Evolutionary conservation across 2,329 filamentous ascomycete species (phyloP).

Genomic region (Penicillium occitanis): DNA sequence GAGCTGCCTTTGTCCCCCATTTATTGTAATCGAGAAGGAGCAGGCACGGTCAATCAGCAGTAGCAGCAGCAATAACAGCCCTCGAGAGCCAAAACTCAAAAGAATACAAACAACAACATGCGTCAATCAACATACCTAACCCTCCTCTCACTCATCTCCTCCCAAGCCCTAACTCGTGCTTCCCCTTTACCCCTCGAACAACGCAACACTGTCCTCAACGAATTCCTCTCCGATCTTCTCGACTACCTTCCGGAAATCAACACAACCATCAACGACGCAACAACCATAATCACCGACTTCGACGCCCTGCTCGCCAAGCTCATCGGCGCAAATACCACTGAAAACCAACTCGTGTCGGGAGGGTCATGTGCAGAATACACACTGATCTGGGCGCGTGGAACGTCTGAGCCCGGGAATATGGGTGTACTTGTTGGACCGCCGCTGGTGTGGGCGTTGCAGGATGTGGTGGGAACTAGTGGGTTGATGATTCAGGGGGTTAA

Average conservation of each 20-base stretch:
- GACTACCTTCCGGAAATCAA: conserved; percentile 21
- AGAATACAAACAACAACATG: background rate
- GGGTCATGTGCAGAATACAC: conserved; percentile 23
- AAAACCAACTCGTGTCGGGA: conserved; percentile 21
- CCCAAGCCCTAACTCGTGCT: conserved; percentile 3
- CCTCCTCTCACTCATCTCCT: conserved; percentile 4
- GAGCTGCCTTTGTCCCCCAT: background rate
- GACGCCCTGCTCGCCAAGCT: conserved; percentile 19
- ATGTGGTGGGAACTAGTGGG: conserved; percentile 16
- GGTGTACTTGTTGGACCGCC: conserved; percentile 25
- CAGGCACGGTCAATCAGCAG: background rate
- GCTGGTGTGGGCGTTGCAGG: conserved; percentile 24
- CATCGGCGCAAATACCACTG: conserved; percentile 22
- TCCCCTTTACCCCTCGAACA: background rate
- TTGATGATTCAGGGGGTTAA: conserved; percentile 27
- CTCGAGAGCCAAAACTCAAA: too few relatives aligned
- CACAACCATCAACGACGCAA: conserved; percentile 13
- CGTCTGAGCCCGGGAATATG: conserved; percentile 26
- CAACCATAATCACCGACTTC: conserved; percentile 19
- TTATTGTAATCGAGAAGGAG: background rate
- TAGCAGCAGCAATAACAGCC: background rate
- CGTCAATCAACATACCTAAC: background rate
- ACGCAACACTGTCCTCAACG: conserved; percentile 20
- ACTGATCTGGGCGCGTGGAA: conserved; percentile 26
- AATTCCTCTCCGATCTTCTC: conserved; percentile 22